Evolutionary conservation across 2,329 filamentous ascomycete species (phyloP), one percentile per base, ranked within the genome.

Genomic region (Cladophialophora exuberans): DNA sequence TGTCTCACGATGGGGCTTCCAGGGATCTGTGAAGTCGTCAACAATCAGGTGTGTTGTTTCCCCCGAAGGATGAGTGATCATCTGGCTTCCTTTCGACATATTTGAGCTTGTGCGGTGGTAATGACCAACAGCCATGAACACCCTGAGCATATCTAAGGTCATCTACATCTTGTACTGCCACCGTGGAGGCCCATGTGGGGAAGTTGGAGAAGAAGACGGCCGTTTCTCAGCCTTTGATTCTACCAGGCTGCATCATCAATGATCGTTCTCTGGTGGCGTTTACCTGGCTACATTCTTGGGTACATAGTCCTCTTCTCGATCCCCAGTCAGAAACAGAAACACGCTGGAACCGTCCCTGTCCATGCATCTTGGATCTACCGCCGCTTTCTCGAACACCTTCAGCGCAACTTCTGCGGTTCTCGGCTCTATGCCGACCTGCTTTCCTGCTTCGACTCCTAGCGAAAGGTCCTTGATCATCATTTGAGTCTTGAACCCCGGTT

Each of bases 391-490:
- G 30, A 45, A 57, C 18, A 54, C 36, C 22, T 49, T 44, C 7
- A 57, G 30, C 5, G 54, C 54, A 13, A 38, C 38, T 26, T 43
- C 42, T 22, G 35, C 54, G 38, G 47, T 57, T 4, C 18, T 35
- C 3, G 54, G 43, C 25, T 28, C 28, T 11, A 57, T 39, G 4
- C 54, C 50, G 13, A 49, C 45, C 26, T 43, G 17, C 36, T 35
- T 54, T 20, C 25, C 54, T 5, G 49, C 54, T 1, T 57, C 49
- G 15, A 57, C 44, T 25, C 54, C 54, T 6, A 57, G 43, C 15
- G 33, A 35, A 20, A 57, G 39, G 20, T 57, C 54, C 25, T 57
- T 57, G 13, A 54, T 39, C 49, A 53, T 53, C 49, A 57, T 48
- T 15, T 57, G 43, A 6, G 43, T 38, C 30, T 48, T 49, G 45